A percentile compares a stretch with the other conserved stretches of the same genome.
phyloP scores from a whole-genome alignment of 1,284 basidiomycete species.

The Amylostereum areolatum region DNA sequence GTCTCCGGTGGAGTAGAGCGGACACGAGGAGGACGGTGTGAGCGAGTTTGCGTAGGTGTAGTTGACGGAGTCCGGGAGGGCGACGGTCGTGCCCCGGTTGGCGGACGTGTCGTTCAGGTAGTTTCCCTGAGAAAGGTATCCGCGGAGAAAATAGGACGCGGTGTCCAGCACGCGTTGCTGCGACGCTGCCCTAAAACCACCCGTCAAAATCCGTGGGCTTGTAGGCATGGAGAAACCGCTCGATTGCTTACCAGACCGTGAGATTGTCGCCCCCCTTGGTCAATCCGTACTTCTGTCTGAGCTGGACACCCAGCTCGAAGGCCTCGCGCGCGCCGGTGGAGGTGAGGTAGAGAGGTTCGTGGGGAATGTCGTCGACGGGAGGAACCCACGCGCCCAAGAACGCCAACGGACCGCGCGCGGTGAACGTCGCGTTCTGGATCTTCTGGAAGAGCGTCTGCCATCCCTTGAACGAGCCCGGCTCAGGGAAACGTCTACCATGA shows the following conservation, averaged over 20 bases:
- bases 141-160: slow-evolving; percentile 31
- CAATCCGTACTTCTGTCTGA: slow-evolving; percentile 33
- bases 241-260: slow-evolving; percentile 31
- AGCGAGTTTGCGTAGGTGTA: slow-evolving; percentile 36
- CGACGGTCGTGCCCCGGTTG: slow-evolving; percentile 30
- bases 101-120: slow-evolving; percentile 23
- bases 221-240: background rate
- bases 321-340: slow-evolving; percentile 33
- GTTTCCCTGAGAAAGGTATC: slow-evolving; percentile 37
- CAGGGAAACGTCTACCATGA: slow-evolving; percentile 31
- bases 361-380: slow-evolving; percentile 32
- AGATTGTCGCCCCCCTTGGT: slow-evolving; percentile 34
- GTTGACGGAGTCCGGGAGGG: slow-evolving; percentile 35
- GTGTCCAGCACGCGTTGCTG: slow-evolving; percentile 38
- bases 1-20: slow-evolving; percentile 25
- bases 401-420: slow-evolving; percentile 29
- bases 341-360: slow-evolving; percentile 32
- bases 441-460: slow-evolving; percentile 33
- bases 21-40: slow-evolving; percentile 33
- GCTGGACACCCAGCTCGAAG: slow-evolving; percentile 31
- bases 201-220: background rate
- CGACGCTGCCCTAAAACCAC: slow-evolving; percentile 27
- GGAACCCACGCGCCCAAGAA: slow-evolving; percentile 36
- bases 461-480: slow-evolving; percentile 31
- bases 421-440: slow-evolving; percentile 34